A percentile compares a stretch with the other conserved stretches of the same genome.
Evolutionary conservation across 2,329 filamentous ascomycete species (phyloP).

Genomic region (Cadophora gregata): DNA sequence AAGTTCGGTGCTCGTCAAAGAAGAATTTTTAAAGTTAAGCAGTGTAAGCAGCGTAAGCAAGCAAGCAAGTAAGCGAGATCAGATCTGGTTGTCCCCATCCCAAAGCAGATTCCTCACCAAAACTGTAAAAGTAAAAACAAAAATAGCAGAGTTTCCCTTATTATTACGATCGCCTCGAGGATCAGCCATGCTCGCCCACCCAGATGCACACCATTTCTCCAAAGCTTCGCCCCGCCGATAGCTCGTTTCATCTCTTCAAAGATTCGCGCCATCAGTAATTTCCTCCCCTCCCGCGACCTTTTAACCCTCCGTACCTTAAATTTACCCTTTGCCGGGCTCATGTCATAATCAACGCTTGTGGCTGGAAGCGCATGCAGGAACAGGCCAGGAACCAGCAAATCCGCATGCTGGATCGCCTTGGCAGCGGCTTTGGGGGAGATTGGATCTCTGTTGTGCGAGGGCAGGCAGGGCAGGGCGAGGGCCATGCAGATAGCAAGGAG

Average conservation of each 20-base stretch:
- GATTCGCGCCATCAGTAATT: neutral
- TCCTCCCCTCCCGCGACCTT: too few species aligned
- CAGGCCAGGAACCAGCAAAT: neutral
- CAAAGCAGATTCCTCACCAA: neutral
- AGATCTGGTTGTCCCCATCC: neutral
- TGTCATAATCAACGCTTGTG: neutral
- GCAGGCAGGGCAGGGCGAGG: too few species aligned
- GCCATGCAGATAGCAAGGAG: neutral
- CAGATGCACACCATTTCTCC: neutral
- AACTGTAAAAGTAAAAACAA: neutral
- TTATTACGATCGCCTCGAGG: constrained; percentile 3
- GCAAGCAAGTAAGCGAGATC: neutral
- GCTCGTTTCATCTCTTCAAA: constrained; percentile 1
- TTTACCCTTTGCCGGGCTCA: neutral
- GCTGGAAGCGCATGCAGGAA: constrained; percentile 2
- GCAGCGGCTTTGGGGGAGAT: constrained; percentile 1
- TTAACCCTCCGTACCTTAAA: too few species aligned
- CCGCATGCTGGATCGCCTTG: constrained; percentile 1
- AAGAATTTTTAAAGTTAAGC: too few species aligned
- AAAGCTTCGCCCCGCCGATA: neutral
- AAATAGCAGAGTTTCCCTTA: neutral
- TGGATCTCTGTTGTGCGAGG: neutral
- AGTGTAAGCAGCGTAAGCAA: neutral
- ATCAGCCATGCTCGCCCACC: neutral
- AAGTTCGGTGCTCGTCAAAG: neutral